Percentiles rank a stretch among this genome's conserved stretches.
Evolutionary conservation across 1,139 yeast species (phyloP).

Genomic region (Suhomyces panamericanus): DNA sequence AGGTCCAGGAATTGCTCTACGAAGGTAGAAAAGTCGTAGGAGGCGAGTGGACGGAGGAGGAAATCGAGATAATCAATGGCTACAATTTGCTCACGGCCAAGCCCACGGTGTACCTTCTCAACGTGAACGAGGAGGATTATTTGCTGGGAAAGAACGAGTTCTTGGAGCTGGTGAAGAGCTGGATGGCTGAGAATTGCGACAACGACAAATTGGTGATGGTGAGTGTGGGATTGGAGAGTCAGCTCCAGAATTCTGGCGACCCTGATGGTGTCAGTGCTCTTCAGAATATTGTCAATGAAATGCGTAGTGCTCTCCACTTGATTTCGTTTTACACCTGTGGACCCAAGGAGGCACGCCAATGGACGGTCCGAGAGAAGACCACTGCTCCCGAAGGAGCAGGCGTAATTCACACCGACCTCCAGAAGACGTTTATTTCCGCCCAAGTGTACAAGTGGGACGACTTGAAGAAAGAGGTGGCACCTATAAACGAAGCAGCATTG

Average conservation of each 20-base stretch:
- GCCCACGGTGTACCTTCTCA: conserved; percentile 63
- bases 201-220: conserved; percentile 55
- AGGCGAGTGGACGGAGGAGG: conserved; percentile 51
- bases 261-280: conserved; percentile 32
- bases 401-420: conserved; percentile 84
- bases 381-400: conserved; percentile 94
- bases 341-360: conserved; percentile 83
- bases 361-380: conserved; percentile 81
- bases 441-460: conserved; percentile 87
- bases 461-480: conserved; percentile 37
- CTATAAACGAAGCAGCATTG: conserved; percentile 45
- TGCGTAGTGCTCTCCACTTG: conserved; percentile 68
- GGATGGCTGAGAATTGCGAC: conserved; percentile 59
- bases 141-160: conserved; percentile 46
- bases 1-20: conserved; percentile 52
- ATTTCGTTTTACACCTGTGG: conserved; percentile 94
- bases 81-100: conserved; percentile 69
- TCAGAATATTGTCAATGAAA: conserved; percentile 51
- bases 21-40: conserved; percentile 55
- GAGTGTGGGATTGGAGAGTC: conserved; percentile 60
- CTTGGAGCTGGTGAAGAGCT: conserved; percentile 39
- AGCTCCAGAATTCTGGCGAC: conserved; percentile 26
- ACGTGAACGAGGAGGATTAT: conserved; percentile 61
- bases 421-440: conserved; percentile 80
- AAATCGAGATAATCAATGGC: conserved; percentile 56